phyloP scores from a whole-genome alignment of 2,329 filamentous ascomycete species.

The Lachnellula arida region DNA sequence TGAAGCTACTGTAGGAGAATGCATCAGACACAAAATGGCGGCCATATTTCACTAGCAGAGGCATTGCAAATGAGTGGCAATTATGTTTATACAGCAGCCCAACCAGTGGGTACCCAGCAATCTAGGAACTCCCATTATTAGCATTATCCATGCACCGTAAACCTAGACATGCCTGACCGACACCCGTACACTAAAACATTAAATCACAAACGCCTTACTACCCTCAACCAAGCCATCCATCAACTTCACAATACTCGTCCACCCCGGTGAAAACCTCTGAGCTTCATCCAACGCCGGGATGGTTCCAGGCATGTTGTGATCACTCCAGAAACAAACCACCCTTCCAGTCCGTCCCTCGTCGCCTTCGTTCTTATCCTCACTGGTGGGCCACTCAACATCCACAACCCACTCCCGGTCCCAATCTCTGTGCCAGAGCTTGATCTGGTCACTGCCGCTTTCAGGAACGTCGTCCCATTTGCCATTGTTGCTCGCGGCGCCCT shows the following conservation, averaged over 20 bases:
- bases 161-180: neutral
- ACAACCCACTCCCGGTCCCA: conserved; percentile 72
- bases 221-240: conserved; percentile 78
- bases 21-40: too few relatives aligned
- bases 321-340: conserved; percentile 81
- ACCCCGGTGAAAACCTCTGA: conserved; percentile 68
- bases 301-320: conserved; percentile 64
- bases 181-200: neutral
- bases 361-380: conserved; percentile 28
- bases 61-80: too few relatives aligned
- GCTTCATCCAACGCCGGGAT: conserved; percentile 85
- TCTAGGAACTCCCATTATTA: neutral
- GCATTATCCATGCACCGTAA: neutral
- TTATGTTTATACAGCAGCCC: too few relatives aligned
- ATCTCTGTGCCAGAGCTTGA: conserved; percentile 77
- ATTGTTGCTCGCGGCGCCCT: conserved; percentile 54
- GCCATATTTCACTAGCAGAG: too few relatives aligned
- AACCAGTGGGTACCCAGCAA: neutral
- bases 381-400: conserved; percentile 57
- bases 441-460: conserved; percentile 57
- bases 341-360: conserved; percentile 52
- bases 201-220: conserved; percentile 52
- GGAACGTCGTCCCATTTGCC: conserved; percentile 57
- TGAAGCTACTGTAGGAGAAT: too few relatives aligned
- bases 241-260: conserved; percentile 73